phyloP scores from a whole-genome alignment of 2,329 filamentous ascomycete species.

The Fusarium coicis region DNA sequence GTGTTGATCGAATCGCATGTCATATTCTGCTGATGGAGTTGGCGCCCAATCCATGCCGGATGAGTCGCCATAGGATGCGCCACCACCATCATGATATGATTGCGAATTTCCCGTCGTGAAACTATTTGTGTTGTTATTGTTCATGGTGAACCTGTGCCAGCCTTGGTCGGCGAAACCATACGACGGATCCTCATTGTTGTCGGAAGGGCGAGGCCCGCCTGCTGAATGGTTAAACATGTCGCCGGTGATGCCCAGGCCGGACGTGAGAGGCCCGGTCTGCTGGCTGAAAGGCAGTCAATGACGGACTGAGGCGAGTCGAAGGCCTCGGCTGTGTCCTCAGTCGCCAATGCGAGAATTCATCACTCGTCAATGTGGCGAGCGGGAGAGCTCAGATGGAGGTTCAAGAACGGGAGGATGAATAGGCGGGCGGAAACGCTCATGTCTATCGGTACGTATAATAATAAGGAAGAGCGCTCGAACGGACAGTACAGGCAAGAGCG shows the following conservation, averaged over 20 bases:
- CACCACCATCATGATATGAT: conserved; percentile 40
- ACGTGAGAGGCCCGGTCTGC: conserved; percentile 48
- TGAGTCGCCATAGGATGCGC: conserved; percentile 43
- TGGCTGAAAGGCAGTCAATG: conserved; percentile 49
- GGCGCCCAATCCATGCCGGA: conserved; percentile 54
- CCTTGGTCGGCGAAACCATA: conserved; percentile 48
- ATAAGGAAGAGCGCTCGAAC: conserved; percentile 29
- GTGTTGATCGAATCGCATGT: conserved; percentile 45
- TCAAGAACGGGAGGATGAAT: conserved; percentile 46
- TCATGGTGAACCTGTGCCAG: conserved; percentile 47
- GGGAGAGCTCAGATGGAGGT: conserved; percentile 48
- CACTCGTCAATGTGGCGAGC: conserved; percentile 50
- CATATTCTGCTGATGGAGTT: conserved; percentile 43
- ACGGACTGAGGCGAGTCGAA: conserved; percentile 53
- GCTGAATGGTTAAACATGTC: conserved; percentile 53
- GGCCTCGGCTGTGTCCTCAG: conserved; percentile 51
- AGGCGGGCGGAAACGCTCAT: conserved; percentile 52
- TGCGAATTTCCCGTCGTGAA: conserved; percentile 41
- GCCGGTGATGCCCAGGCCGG: conserved; percentile 47
- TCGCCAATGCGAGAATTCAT: conserved; percentile 51
- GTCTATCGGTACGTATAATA: conserved; percentile 47
- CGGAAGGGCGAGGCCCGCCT: conserved; percentile 48
- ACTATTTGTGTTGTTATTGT: conserved; percentile 34
- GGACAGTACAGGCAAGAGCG: conserved; percentile 25
- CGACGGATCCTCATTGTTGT: conserved; percentile 43